A percentile compares a stretch with the other conserved stretches of the same genome.
phyloP scores from a whole-genome alignment of 225 moss, liverwort and hornwort genomes.

The Marchantia polymorpha region DNA sequence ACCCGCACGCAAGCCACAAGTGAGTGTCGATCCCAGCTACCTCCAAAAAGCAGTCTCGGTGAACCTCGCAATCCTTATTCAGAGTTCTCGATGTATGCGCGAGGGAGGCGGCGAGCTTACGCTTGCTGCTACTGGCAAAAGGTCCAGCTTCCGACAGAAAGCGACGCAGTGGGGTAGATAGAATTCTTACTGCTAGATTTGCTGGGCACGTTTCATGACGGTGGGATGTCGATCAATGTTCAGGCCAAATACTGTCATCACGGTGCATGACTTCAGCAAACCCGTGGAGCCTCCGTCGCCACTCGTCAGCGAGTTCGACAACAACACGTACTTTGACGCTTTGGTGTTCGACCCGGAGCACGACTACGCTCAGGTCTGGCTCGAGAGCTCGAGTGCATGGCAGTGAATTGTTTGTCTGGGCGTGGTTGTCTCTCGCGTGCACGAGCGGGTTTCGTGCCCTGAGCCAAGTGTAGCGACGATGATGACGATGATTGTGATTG shows the following conservation, averaged over 20 bases:
- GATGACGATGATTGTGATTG: neutral
- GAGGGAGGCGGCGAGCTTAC: no score
- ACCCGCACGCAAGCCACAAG: conserved; percentile 34
- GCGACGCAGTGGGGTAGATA: neutral
- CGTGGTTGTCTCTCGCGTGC: no score
- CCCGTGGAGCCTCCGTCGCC: neutral
- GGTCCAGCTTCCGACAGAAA: no score
- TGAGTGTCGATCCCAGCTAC: neutral
- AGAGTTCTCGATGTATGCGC: no score
- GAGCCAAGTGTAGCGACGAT: no score
- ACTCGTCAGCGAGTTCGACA: conserved; percentile 11
- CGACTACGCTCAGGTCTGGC: conserved; percentile 31
- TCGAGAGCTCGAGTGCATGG: neutral
- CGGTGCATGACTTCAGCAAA: conserved; percentile 24
- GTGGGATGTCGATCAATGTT: neutral
- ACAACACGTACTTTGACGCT: conserved; percentile 21
- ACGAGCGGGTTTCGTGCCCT: no score
- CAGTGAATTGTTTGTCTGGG: no score
- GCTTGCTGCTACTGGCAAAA: no score
- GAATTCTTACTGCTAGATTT: neutral
- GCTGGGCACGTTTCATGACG: neutral
- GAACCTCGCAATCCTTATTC: no score
- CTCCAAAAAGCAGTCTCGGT: no score
- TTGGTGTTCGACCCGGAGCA: conserved; percentile 29
- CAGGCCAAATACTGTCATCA: conserved; percentile 32